Percentiles rank a stretch among this genome's conserved stretches.
phyloP scores from a whole-genome alignment of 1,139 yeast genomes.

The Blastobotrys aristatus region DNA sequence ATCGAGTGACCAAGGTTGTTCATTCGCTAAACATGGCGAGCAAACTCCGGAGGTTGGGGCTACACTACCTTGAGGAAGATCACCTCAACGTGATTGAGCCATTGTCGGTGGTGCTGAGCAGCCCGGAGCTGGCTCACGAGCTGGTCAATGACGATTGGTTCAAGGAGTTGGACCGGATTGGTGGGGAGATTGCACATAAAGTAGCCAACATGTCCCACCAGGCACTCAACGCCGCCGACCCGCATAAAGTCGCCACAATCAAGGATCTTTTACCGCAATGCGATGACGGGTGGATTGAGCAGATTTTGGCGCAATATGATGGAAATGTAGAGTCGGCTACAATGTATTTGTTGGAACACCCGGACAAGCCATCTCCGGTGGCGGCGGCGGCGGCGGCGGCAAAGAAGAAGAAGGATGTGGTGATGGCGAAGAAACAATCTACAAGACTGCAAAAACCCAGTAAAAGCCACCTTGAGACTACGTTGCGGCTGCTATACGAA shows the following conservation, averaged over 20 bases:
- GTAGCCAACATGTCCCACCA: constrained; percentile 12
- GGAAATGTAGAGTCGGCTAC: constrained; percentile 57
- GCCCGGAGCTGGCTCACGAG: constrained; percentile 10
- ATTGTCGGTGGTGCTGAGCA: constrained; percentile 16
- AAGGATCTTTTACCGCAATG: constrained; percentile 30
- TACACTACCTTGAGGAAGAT: constrained; percentile 16
- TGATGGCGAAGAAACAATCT: neutral
- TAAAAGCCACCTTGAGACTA: constrained; percentile 51
- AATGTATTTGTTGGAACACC: constrained; percentile 53
- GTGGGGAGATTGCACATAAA: constrained; percentile 13
- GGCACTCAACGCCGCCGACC: constrained; percentile 8
- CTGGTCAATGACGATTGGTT: constrained; percentile 18
- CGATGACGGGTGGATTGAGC: neutral
- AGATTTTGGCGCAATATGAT: constrained; percentile 42
- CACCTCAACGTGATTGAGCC: constrained; percentile 12
- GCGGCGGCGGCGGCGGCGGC: constrained; percentile 14
- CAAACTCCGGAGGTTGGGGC: constrained; percentile 19
- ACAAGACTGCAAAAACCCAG: constrained; percentile 41
- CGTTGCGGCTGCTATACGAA: constrained; percentile 52
- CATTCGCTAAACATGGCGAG: constrained; percentile 15
- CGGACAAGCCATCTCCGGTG: neutral
- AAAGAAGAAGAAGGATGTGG: neutral
- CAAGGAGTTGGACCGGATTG: constrained; percentile 14
- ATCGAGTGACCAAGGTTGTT: constrained; percentile 19
- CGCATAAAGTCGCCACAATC: constrained; percentile 20